These are phyloP conservation scores for Trametes hirsuta DNA, from an alignment of 1,284 basidiomycete species.

Conservation along the genomic window DNA sequence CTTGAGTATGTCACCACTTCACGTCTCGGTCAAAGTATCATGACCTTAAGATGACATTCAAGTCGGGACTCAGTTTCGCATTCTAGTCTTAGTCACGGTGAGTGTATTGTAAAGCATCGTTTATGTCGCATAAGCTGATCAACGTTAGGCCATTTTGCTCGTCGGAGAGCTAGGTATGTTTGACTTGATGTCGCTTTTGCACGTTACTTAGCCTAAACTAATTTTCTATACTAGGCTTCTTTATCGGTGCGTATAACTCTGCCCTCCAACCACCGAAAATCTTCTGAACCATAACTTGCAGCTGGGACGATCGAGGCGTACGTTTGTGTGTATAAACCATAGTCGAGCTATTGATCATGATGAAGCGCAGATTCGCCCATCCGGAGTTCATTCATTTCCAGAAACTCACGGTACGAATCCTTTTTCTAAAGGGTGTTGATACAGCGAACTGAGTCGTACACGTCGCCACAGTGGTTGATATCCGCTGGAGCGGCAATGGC, in stretches of 20 bases:
- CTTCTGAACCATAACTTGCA: not conserved
- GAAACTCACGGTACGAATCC: not conserved
- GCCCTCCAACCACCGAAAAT: not conserved
- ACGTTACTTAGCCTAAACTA: not conserved
- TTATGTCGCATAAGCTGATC: not conserved
- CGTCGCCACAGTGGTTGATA: not conserved
- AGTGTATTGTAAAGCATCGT: not conserved
- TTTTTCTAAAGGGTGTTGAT: not conserved
- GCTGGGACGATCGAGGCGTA: not conserved
- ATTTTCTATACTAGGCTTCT: not conserved
- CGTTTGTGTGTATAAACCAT: not conserved
- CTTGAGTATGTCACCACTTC: not conserved
- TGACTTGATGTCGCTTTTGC: too few species aligned
- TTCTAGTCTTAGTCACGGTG: not conserved
- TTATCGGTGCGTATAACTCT: not conserved
- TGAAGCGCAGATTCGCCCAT: not conserved
- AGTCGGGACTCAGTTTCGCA: not conserved
- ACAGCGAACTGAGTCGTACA: not conserved
- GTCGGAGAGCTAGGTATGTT: not conserved
- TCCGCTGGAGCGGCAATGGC: not conserved
- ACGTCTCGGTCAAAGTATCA: too few species aligned
- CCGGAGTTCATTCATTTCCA: not conserved
- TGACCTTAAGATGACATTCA: not conserved
- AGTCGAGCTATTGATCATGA: not conserved
- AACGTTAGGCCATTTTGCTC: not conserved